phyloP scores from a whole-genome alignment of 129 eudicot species.

The Tagetes erecta region DNA sequence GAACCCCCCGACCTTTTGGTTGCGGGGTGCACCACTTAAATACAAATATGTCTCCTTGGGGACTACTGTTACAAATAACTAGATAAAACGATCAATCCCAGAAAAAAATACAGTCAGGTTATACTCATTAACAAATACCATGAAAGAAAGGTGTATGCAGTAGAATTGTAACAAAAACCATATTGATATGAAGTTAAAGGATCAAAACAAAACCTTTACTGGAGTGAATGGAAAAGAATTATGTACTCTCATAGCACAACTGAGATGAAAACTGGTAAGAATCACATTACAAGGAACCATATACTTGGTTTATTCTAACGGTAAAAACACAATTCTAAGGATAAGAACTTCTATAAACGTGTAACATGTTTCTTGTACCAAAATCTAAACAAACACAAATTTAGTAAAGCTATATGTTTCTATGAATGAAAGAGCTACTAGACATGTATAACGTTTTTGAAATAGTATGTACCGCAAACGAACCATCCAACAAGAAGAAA shows the following conservation, averaged over 20 bases:
- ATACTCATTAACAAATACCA: not conserved
- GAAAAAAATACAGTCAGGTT: not conserved
- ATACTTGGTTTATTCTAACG: not conserved
- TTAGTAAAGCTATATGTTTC: conserved; percentile 2
- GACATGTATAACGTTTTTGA: conserved; percentile 2
- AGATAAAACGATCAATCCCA: not conserved
- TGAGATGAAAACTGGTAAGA: not conserved
- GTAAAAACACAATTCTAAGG: not conserved
- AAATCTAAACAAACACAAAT: not conserved
- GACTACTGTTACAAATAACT: not conserved
- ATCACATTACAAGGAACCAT: not conserved
- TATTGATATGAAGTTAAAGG: too few species aligned
- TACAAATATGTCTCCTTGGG: too few species aligned
- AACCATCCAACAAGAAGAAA: conserved; percentile 10
- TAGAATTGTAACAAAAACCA: conserved; percentile 1
- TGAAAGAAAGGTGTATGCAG: not conserved
- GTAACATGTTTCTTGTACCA: not conserved
- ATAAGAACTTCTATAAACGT: conserved; percentile 1
- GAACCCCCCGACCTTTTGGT: too few species aligned
- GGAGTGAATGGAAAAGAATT: not conserved
- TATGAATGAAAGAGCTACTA: not conserved
- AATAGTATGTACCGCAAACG: conserved; percentile 5
- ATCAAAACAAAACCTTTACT: not conserved
- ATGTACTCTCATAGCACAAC: conserved; percentile 2
- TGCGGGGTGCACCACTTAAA: too few species aligned